Conservation (phyloP, 2,329 filamentous ascomycete species). For the Alternaria incomplexa region DNA sequence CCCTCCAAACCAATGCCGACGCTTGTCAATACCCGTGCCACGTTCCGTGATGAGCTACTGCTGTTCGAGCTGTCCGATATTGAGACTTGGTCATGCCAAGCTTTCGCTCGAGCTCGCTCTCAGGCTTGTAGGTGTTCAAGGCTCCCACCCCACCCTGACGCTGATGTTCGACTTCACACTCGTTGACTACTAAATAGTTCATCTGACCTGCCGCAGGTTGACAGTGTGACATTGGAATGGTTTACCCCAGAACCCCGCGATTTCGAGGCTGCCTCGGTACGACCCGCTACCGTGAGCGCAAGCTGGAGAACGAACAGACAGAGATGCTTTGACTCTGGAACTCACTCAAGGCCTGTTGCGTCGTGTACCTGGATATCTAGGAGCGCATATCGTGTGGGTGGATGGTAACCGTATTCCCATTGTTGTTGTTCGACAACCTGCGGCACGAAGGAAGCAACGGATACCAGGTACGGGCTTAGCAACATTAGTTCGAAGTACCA, state of each 20-base stretch:
- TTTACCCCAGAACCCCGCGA: neutral
- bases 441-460: neutral
- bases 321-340: neutral
- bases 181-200: neutral
- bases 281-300: neutral
- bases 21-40: constrained; percentile 15
- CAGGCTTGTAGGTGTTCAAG: neutral
- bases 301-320: neutral
- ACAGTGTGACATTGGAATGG: neutral
- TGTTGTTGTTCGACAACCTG: neutral
- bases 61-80: constrained; percentile 23
- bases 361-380: neutral
- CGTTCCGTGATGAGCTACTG: constrained; percentile 30
- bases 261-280: constrained; percentile 1
- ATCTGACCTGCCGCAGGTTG: neutral
- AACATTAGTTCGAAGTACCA: neutral
- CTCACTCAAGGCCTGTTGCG: neutral
- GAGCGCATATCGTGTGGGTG: neutral
- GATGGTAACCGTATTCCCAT: neutral
- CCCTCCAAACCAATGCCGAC: constrained; percentile 22
- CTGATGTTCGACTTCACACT: constrained; percentile 7
- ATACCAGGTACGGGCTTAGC: neutral
- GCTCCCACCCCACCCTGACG: neutral
- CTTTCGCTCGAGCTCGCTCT: constrained; percentile 33
- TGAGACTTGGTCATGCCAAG: constrained; percentile 42